Percentiles rank a stretch among this genome's conserved stretches.
Evolutionary conservation across 805 yeast species (phyloP).

Genomic region (Hanseniaspora guilliermondii): DNA sequence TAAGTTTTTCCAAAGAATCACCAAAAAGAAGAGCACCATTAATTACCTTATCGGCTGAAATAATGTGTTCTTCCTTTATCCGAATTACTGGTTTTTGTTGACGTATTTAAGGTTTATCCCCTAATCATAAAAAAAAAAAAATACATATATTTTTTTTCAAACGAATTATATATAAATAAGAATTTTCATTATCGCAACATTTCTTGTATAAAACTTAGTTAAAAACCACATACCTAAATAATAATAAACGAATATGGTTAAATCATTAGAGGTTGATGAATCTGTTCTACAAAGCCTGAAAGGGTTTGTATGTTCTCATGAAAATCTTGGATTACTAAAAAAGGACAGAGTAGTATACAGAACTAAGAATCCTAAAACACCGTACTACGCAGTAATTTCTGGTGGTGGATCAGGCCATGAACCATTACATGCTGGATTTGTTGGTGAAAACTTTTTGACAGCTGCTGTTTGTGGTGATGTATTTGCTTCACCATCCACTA

Average conservation of each 20-base stretch:
- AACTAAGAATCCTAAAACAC: constrained; percentile 21
- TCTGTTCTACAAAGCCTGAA: constrained; percentile 30
- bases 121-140: too few species aligned
- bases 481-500: constrained; percentile 93
- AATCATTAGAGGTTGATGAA: constrained; percentile 31
- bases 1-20: neutral
- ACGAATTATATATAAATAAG: too few species aligned
- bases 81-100: too few species aligned
- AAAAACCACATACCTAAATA: neutral
- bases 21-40: neutral
- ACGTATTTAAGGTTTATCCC: too few species aligned
- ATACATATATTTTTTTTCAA: too few species aligned
- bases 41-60: neutral
- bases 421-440: constrained; percentile 85
- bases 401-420: constrained; percentile 98
- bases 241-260: constrained; percentile 16
- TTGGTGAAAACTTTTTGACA: constrained; percentile 69
- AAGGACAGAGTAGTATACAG: constrained; percentile 31
- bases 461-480: constrained; percentile 84
- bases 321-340: constrained; percentile 28
- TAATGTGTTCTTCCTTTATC: neutral
- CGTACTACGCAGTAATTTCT: constrained; percentile 60
- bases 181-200: too few species aligned
- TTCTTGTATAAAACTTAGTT: too few species aligned
- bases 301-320: constrained; percentile 31